Evolutionary conservation across 2,329 filamentous ascomycete genomes (phyloP).

Genomic region (Venturia oleaginea): DNA sequence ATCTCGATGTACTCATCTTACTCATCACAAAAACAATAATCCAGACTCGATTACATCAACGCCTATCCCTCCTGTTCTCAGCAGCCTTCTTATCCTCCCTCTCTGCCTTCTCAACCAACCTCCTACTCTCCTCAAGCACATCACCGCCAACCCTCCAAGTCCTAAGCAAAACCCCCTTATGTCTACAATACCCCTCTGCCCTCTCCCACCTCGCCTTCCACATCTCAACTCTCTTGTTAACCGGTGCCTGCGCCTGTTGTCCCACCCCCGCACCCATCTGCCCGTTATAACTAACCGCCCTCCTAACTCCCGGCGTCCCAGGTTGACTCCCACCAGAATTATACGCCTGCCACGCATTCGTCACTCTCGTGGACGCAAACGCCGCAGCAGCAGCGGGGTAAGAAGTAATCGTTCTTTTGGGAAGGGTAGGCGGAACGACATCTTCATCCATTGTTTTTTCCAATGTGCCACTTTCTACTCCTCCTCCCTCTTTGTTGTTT

Average conservation of each 20-base stretch:
- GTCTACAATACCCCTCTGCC: conserved; percentile 55
- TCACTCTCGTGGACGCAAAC: conserved; percentile 31
- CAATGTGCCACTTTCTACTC: conserved; percentile 8
- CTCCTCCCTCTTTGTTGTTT: neutral
- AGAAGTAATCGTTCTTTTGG: conserved; percentile 27
- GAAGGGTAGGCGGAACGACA: conserved; percentile 26
- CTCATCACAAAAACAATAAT: neutral
- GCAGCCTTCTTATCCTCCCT: conserved; percentile 35
- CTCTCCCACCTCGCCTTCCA: conserved; percentile 61
- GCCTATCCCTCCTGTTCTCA: neutral
- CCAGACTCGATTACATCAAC: neutral
- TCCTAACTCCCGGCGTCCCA: neutral
- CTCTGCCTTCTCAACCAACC: conserved; percentile 51
- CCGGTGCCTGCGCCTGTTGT: conserved; percentile 17
- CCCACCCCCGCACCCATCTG: neutral
- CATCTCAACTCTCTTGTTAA: conserved; percentile 62
- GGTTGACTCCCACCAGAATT: conserved; percentile 22
- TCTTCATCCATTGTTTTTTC: conserved; percentile 9
- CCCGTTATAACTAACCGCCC: neutral
- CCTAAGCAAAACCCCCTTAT: conserved; percentile 57
- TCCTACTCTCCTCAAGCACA: conserved; percentile 56
- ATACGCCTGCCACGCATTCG: conserved; percentile 17
- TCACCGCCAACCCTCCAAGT: conserved; percentile 67
- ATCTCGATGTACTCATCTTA: neutral
- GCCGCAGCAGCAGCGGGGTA: conserved; percentile 30